Percentiles rank a stretch among this genome's conserved stretches.
Evolutionary conservation across 2,329 filamentous ascomycete genomes (phyloP).

Genomic region (Microdochium nivale): DNA sequence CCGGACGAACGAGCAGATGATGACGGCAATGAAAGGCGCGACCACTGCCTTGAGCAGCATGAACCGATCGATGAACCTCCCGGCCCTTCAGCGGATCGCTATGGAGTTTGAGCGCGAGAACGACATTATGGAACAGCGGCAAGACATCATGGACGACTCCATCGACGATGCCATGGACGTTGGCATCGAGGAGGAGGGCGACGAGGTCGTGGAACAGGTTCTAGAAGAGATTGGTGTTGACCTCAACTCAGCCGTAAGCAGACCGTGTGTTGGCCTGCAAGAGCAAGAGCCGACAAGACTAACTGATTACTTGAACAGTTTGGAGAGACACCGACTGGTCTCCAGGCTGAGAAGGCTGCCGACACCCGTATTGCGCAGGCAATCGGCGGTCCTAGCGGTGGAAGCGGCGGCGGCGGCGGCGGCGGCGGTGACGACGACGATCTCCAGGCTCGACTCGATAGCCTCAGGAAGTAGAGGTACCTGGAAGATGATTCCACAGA

Average conservation of each 20-base stretch:
- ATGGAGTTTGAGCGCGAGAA: conserved; percentile 99
- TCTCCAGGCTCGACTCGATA: conserved; percentile 86
- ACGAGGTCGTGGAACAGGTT: conserved; percentile 94
- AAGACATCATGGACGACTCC: conserved; percentile 99
- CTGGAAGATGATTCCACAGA: background rate
- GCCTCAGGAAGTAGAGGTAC: conserved; percentile 51
- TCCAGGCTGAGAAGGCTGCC: conserved; percentile 64
- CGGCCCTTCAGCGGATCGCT: conserved; percentile 87
- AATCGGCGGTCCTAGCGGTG: conserved; percentile 56
- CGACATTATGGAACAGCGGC: conserved; percentile 97
- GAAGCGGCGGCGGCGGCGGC: conserved; percentile 38
- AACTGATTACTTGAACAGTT: conserved; percentile 45
- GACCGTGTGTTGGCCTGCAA: background rate
- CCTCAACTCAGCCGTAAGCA: conserved; percentile 74
- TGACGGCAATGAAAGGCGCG: conserved; percentile 98
- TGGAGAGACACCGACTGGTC: conserved; percentile 79
- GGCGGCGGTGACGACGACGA: conserved; percentile 74
- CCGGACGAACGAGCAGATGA: conserved; percentile 98
- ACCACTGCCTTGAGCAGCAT: conserved; percentile 89
- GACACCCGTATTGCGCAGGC: conserved; percentile 82
- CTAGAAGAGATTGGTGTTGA: conserved; percentile 96
- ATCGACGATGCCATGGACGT: conserved; percentile 95
- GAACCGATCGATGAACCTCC: conserved; percentile 97
- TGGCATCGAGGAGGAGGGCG: conserved; percentile 84
- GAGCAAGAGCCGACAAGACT: conserved; percentile 15